These are phyloP conservation scores for Aspergillus kassunensis DNA, from an alignment of 495 filamentous ascomycete genomes.

Conservation along the genomic window DNA sequence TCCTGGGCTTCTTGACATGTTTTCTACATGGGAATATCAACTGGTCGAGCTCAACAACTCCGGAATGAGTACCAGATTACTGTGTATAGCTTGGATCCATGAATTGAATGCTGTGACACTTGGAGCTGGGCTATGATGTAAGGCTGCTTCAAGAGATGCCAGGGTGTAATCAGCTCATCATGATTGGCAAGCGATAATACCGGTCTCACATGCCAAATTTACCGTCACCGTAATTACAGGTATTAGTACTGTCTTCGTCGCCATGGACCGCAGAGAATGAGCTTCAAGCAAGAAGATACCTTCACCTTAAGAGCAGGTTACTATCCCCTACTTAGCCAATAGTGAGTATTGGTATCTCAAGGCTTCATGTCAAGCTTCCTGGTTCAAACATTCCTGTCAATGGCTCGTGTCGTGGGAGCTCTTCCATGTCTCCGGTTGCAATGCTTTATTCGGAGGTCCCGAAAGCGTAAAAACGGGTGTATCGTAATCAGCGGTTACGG, in stretches of 20 bases:
- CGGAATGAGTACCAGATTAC: neutral
- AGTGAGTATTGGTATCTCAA: too few relatives aligned
- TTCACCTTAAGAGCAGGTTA: too few relatives aligned
- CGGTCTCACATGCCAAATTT: conserved; percentile 18
- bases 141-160: conserved; percentile 3
- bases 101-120: conserved; percentile 4
- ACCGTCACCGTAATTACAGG: conserved; percentile 7
- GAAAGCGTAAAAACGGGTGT: conserved; percentile 35
- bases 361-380: neutral
- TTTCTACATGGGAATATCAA: too few relatives aligned
- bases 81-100: neutral
- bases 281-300: too few relatives aligned
- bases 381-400: neutral
- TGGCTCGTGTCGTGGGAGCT: neutral
- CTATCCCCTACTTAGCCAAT: too few relatives aligned
- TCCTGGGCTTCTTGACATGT: too few relatives aligned
- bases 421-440: conserved; percentile 30
- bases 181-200: conserved; percentile 11
- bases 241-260: neutral
- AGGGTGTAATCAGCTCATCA: conserved; percentile 15
- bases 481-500: conserved; percentile 44
- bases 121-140: conserved; percentile 13
- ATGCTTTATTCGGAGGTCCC: conserved; percentile 20
- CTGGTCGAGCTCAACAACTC: too few relatives aligned
- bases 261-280: neutral